Evolutionary conservation across 768 basidiomycete genomes (phyloP), one percentile per base, ranked within the genome.

Genomic region (Cantharellus anzutake): DNA sequence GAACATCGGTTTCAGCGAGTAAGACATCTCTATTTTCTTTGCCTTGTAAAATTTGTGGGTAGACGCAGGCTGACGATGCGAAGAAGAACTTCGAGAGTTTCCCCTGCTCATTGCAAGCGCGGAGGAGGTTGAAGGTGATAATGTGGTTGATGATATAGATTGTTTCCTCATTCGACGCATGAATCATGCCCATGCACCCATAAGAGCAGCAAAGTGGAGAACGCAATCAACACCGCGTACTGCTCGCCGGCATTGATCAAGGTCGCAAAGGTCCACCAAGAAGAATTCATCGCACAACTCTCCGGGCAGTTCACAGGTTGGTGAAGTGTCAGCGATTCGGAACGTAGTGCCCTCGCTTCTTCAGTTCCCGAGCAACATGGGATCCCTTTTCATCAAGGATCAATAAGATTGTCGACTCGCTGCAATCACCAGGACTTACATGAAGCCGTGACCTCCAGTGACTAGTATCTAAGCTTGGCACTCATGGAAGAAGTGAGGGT

Each of bases 141-240:
- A 60, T 42, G 34, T 77, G 71, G 60, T 82, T 81, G 35, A 75
- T 70, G 3, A 64, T 60, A 62, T 80, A 82, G 37, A 80, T 77
- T 16, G 61, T 60, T 50, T 73, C 68, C 55, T 78, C 76, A 64
- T 81, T 81, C 0, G 64, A 68, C 3, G 68, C 64, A 62, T 81
- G 79, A 52, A 81, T 82, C 0, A 74, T 73, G 2, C 80, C 80
- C 81, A 82, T 82, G 0, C 80, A 2, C 79, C 80, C 80, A 80
- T 80, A 29, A 71, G 76, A 2, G 80, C 80, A 5, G 80, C 78
- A 62, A 81, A 76, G 65, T 82, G 80, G 20, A 80, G 68, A 35
- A 82, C 72, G 4, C 68, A 71, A 56, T 73, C 63, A 0, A 78
- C 70, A 38, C 70, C 75, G n/a, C 64, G 65, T 4, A 78, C 70